Evolutionary conservation across 495 filamentous ascomycete genomes (phyloP).

Genomic region (Penicillium daleae): DNA sequence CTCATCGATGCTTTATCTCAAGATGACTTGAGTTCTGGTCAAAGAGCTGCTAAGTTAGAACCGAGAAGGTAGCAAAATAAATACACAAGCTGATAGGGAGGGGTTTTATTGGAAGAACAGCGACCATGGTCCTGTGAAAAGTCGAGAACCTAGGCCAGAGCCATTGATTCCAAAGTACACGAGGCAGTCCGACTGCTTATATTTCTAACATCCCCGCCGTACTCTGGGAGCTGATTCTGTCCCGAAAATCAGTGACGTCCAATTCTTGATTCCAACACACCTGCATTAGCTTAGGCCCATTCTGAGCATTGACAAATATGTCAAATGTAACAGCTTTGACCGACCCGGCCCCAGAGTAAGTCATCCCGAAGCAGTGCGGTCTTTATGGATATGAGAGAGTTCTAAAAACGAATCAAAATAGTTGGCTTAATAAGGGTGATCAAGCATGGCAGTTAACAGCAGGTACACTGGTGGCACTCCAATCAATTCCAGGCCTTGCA

Average conservation of each 20-base stretch:
- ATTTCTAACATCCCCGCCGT: not conserved
- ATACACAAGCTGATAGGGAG: not conserved
- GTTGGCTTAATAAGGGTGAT: conserved; percentile 56
- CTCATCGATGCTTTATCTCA: not conserved
- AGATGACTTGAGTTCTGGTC: not conserved
- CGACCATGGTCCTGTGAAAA: not conserved
- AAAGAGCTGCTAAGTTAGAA: not conserved
- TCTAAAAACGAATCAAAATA: conserved; percentile 9
- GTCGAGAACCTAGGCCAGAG: not conserved
- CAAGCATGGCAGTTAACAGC: conserved; percentile 63
- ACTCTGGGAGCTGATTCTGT: not conserved
- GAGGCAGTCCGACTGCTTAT: not conserved
- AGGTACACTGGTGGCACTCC: conserved; percentile 56
- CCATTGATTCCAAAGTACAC: not conserved
- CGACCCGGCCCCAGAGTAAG: conserved; percentile 6
- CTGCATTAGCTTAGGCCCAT: not conserved
- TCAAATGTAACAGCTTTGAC: not conserved
- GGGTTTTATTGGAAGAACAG: too few relatives aligned
- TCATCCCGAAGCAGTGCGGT: not conserved
- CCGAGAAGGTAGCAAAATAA: not conserved
- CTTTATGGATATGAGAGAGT: not conserved
- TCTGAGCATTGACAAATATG: not conserved
- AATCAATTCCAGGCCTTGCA: conserved; percentile 58
- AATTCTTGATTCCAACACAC: not conserved
- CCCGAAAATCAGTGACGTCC: not conserved